Percentiles rank a stretch among this genome's conserved stretches.
Evolutionary conservation across 345 rosid genomes (phyloP).

Genomic region (Ricinus communis): DNA sequence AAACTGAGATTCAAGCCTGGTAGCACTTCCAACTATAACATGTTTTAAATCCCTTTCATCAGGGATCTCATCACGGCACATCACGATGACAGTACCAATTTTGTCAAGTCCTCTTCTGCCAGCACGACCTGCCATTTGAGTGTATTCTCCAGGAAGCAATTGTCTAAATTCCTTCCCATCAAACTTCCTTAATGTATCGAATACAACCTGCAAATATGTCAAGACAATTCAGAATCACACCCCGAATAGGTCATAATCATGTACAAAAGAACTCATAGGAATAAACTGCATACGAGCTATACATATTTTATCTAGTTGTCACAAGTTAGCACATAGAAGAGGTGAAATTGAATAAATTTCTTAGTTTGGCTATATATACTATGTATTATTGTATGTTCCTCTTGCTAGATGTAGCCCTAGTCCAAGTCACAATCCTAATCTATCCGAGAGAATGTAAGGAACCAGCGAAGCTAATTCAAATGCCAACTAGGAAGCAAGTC

Average conservation of each 20-base stretch:
- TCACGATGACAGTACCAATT: conserved; percentile 85
- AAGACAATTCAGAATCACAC: conserved; percentile 23
- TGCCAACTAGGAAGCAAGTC: no score
- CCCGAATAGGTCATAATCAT: background rate
- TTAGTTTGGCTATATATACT: no score
- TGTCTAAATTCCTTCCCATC: conserved; percentile 89
- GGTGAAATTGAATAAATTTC: background rate
- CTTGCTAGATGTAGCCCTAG: no score
- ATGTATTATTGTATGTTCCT: no score
- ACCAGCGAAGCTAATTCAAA: no score
- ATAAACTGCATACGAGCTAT: background rate
- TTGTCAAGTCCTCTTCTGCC: conserved; percentile 98
- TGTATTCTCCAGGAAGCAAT: conserved; percentile 94
- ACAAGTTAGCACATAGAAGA: background rate
- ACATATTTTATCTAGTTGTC: background rate
- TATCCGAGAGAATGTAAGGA: no score
- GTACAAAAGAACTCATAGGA: background rate
- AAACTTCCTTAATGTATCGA: conserved; percentile 88
- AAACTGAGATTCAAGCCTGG: conserved; percentile 87
- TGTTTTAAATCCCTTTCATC: conserved; percentile 60
- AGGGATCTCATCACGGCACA: conserved; percentile 97
- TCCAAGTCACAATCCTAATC: no score
- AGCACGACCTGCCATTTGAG: conserved; percentile 99
- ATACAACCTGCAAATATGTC: conserved; percentile 65
- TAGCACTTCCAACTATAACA: conserved; percentile 78